Evolutionary conservation across 1,139 yeast genomes (phyloP), one percentile per base, ranked within the genome.

Genomic region (Hemisphaericaspora xylofermentans): DNA sequence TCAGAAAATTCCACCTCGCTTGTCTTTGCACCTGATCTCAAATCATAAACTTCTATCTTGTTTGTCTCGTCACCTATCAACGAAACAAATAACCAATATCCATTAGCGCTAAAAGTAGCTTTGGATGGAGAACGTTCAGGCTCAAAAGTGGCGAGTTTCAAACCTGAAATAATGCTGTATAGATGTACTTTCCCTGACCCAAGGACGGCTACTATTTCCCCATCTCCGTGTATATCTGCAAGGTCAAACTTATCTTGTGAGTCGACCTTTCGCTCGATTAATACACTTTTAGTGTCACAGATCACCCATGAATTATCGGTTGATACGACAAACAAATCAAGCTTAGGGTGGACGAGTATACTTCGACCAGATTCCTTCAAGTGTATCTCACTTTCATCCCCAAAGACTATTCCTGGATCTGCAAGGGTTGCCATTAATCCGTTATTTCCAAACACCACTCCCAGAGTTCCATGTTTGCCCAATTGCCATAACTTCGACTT

Each of bases 221-320:
- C 93, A 57, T 84, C 93, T 3, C 78, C 78, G 51, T 84, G 93
- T 22, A 84, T 63, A 8, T 31, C 34, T 12, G n/a, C 25, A 5
- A 31, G 5, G 5, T 6, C 2, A n/a, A 31, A 18, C 7, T 4
- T 7, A 6, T 19, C 34, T 4, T 19, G 5, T 18, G n/a, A 14
- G n/a, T 7, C n/a, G 9, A 31, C 18, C 7, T 31, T 12, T 4
- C 25, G 25, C n/a, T 31, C 16, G 7, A 19, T 7, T 17, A 43
- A 35, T 15, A 36, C 33, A 3, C 24, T 29, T 6, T 25, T 25
- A 6, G 36, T 33, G 19, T 40, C 33, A 5, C 35, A 24, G 1
- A 47, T 31, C 12, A 36, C 24, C 46, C 42, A 47, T 13, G 35
- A 28, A 3, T 36, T 22, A 2, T 14, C 14, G 6, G 43, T 33